Base-by-base conservation (phyloP, 2,329 filamentous ascomycete genomes). In the Neocatenulostroma microsporum region DNA sequence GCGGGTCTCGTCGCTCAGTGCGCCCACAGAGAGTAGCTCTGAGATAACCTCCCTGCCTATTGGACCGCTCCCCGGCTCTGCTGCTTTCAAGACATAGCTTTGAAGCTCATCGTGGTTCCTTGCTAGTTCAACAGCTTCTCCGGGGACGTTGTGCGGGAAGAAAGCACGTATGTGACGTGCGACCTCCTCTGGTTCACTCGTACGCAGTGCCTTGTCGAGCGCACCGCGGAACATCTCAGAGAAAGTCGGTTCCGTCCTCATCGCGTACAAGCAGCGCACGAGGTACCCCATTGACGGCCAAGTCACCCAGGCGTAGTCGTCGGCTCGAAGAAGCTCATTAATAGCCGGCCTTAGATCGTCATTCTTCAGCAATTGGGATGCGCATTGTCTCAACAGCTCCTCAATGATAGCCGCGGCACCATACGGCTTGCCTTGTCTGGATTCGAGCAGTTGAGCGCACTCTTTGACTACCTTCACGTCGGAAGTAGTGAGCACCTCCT, bases 271-370 rank as follows among this genome's bases (percentile, higher is more conserved):
- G 9, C 78, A 75, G 0, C 78, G 73, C 6, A 87, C 64, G 0
- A 94, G 58, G 34, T 80, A 72, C 2, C 72, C 60, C 0, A 76
- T 74, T 1, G 85, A 88, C 0, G 82, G 75, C 0, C 84, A 87
- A 2, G 72, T 61, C 3, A 88, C 61, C 12, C 91, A 62, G 1
- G 66, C 61, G 0, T 73, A 64, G 11, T 82, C 64, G 42, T 79
- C 66, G 1, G 74, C 63, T 14, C 67, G 58, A 4, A 82, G 60
- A 27, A 83, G 76, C 0, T 33, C 25, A 3, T 56, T 43, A 1
- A 69, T 40, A 4, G 54, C 36, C 3, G 63, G 51, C 3, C 67
- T 58, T 10, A 78, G 59, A n/a, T 60, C 54, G 11, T 58, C 44
- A 10, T 66, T 63, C 2, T 51, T 47, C 23, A 64, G 45, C 2